These are phyloP conservation scores for Heliocybe sulcata DNA, from an alignment of 1,284 basidiomycete species.

Conservation along the genomic window DNA sequence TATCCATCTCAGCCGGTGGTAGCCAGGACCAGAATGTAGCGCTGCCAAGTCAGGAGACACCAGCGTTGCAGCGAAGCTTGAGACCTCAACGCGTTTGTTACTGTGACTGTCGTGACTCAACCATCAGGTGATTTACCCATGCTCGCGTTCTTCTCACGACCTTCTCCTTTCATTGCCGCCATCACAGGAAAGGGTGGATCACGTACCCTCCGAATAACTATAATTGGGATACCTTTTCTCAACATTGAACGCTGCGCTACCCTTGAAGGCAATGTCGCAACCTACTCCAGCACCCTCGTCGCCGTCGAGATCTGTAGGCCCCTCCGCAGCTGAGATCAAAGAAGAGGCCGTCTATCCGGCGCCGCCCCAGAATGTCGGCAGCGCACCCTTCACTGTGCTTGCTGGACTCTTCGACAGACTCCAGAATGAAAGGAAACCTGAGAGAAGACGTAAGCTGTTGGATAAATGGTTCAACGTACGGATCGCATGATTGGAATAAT, in stretches of 20 bases:
- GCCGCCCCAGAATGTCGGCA: slow-evolving; percentile 56
- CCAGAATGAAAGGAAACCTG: slow-evolving; percentile 61
- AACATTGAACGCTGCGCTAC: too few species aligned
- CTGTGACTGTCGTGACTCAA: too few species aligned
- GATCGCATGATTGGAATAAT: slow-evolving; percentile 2
- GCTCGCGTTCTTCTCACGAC: too few species aligned
- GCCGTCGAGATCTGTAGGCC: slow-evolving; percentile 20
- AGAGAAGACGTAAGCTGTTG: slow-evolving; percentile 56
- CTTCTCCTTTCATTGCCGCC: too few species aligned
- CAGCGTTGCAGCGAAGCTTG: background rate
- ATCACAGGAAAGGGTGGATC: too few species aligned
- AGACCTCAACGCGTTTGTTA: too few species aligned
- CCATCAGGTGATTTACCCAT: too few species aligned
- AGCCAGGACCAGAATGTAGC: too few species aligned
- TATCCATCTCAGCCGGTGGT: slow-evolving; percentile 10
- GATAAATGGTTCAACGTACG: slow-evolving; percentile 71
- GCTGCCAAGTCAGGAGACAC: background rate
- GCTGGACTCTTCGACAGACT: slow-evolving; percentile 64
- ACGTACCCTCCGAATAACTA: too few species aligned
- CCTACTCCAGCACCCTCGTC: slow-evolving; percentile 49
- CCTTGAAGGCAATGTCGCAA: slow-evolving; percentile 32
- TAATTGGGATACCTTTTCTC: too few species aligned
- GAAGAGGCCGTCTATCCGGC: slow-evolving; percentile 32
- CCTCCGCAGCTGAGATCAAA: slow-evolving; percentile 6
- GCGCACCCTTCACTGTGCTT: slow-evolving; percentile 61